phyloP scores from a whole-genome alignment of 2,329 filamentous ascomycete genomes.

The Bipolaris zeicola region DNA sequence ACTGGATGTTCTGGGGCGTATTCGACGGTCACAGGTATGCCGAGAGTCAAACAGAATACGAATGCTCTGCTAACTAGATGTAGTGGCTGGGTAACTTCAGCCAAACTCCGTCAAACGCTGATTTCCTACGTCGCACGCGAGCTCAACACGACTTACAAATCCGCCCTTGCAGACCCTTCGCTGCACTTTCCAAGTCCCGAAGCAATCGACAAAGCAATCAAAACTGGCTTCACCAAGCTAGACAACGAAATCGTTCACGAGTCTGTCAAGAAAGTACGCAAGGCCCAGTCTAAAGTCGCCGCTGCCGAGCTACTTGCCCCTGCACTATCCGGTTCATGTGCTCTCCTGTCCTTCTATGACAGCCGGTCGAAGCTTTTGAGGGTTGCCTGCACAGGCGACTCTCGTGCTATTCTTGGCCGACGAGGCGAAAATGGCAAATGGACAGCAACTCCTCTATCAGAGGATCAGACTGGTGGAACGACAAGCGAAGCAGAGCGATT shows the following conservation, averaged over 20 bases:
- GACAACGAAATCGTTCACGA: slow-evolving; percentile 95
- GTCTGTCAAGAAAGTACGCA: slow-evolving; percentile 88
- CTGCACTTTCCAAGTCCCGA: slow-evolving; percentile 72
- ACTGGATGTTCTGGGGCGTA: slow-evolving; percentile 99
- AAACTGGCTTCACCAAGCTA: slow-evolving; percentile 83
- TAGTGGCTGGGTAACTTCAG: slow-evolving; percentile 97
- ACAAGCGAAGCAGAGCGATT: slow-evolving; percentile 82
- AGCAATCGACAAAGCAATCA: slow-evolving; percentile 88
- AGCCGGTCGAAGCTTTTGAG: slow-evolving; percentile 82
- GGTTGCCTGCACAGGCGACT: slow-evolving; percentile 96
- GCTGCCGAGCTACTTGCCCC: slow-evolving; percentile 91
- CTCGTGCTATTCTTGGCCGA: slow-evolving; percentile 89
- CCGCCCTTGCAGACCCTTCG: slow-evolving; percentile 63
- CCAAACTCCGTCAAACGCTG: slow-evolving; percentile 88
- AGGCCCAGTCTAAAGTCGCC: slow-evolving; percentile 84
- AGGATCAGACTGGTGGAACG: slow-evolving; percentile 92
- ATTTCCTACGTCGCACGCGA: slow-evolving; percentile 93
- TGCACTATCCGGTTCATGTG: slow-evolving; percentile 95
- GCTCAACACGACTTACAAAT: slow-evolving; percentile 88
- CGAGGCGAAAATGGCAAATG: slow-evolving; percentile 81
- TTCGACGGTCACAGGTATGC: slow-evolving; percentile 93
- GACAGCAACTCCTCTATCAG: slow-evolving; percentile 86
- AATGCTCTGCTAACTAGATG: slow-evolving; percentile 10
- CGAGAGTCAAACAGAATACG: background rate
- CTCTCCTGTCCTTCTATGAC: slow-evolving; percentile 95